Percentiles rank a stretch among this genome's conserved stretches.
Evolutionary conservation across 139 green algal species (phyloP).

Genomic region (Tetradesmus lagerheimii): DNA sequence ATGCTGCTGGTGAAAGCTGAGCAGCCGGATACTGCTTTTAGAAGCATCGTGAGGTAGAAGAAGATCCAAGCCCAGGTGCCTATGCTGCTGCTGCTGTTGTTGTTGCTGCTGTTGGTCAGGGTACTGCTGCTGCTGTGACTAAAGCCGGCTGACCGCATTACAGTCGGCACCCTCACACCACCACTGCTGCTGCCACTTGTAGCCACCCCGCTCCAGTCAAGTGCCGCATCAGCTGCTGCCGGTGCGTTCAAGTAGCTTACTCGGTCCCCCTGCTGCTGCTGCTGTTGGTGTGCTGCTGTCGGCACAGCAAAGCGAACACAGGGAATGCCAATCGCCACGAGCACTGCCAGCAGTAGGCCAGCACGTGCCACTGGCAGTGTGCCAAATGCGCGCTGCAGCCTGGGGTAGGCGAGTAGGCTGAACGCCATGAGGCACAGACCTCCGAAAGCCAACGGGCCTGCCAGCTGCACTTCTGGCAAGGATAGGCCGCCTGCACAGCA

Average conservation of each 20-base stretch:
- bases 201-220: not conserved
- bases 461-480: conserved; percentile 57
- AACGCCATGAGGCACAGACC: conserved; percentile 65
- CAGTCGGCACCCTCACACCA: too few species aligned
- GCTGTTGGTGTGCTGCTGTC: not conserved
- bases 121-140: not conserved
- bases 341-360: conserved; percentile 61
- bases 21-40: conserved; percentile 57
- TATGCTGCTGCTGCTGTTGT: conserved; percentile 26
- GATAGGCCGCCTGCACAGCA: too few species aligned
- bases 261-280: not conserved
- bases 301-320: conserved; percentile 49
- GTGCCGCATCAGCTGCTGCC: too few species aligned
- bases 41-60: conserved; percentile 50
- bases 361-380: conserved; percentile 50
- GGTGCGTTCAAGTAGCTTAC: too few species aligned
- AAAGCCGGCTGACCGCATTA: too few species aligned
- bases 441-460: conserved; percentile 66
- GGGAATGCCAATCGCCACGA: conserved; percentile 58
- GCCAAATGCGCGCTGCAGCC: conserved; percentile 52
- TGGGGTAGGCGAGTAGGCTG: conserved; percentile 61
- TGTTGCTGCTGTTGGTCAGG: not conserved
- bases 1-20: conserved; percentile 71
- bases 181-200: conserved; percentile 1
- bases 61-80: conserved; percentile 31